phyloP scores from a whole-genome alignment of 2,329 filamentous ascomycete genomes.

The Nigrospora oryzae region DNA sequence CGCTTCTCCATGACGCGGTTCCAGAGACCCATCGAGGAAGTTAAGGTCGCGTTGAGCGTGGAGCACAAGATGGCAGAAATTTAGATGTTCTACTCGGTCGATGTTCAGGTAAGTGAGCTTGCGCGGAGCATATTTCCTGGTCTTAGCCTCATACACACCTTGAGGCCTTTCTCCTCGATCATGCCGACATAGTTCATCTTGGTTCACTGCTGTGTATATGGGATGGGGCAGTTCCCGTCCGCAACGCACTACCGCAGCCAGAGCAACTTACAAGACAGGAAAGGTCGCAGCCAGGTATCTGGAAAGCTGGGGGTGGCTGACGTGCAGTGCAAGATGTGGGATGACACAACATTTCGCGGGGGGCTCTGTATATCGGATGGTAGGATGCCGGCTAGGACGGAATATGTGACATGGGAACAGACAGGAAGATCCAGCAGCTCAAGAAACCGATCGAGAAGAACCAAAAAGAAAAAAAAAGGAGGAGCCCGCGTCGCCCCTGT shows the following conservation, averaged over 20 bases:
- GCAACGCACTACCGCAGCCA: not conserved
- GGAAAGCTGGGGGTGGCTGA: no score
- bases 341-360: no score
- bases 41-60: constrained; percentile 28
- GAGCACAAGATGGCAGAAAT: constrained; percentile 29
- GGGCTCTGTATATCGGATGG: no score
- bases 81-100: constrained; percentile 22
- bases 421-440: constrained; percentile 21
- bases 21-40: constrained; percentile 25
- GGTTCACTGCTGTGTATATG: not conserved
- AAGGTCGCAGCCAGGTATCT: not conserved
- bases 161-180: constrained; percentile 25
- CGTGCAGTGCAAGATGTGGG: no score
- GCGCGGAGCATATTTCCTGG: not conserved
- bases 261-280: not conserved
- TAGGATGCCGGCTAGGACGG: no score
- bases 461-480: constrained; percentile 7
- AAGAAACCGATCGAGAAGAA: constrained; percentile 9
- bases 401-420: no score
- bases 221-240: not conserved
- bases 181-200: constrained; percentile 15
- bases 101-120: not conserved
- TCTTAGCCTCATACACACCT: constrained; percentile 12
- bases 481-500: constrained; percentile 8
- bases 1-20: constrained; percentile 23